phyloP scores from a whole-genome alignment of 352 stramenopile genomes.

The Phytopythium vexans region DNA sequence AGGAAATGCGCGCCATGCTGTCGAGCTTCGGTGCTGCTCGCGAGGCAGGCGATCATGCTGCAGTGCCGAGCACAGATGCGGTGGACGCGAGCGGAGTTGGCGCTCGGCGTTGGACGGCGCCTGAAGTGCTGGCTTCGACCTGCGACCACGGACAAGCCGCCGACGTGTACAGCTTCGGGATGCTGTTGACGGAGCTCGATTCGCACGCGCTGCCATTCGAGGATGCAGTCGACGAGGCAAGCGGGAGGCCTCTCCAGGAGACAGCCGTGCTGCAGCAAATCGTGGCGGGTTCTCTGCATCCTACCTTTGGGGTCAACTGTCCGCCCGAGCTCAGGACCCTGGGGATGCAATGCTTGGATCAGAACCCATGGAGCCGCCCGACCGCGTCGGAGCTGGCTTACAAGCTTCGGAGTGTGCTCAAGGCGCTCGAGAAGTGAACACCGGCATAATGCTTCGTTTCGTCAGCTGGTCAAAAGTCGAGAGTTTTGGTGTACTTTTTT shows the following conservation, averaged over 20 bases:
- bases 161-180: conserved; percentile 6
- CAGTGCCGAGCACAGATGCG: not conserved
- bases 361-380: conserved; percentile 35
- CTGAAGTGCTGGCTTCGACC: conserved; percentile 12
- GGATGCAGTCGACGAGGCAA: conserved; percentile 20
- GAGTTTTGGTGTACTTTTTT: too few relatives aligned
- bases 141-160: conserved; percentile 9
- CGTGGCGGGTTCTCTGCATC: conserved; percentile 2
- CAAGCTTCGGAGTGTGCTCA: not conserved
- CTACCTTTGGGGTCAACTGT: conserved; percentile 33
- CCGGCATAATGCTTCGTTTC: too few relatives aligned
- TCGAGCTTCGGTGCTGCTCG: conserved; percentile 14
- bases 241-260: conserved; percentile 12
- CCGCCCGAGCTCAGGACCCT: conserved; percentile 25
- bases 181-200: conserved; percentile 5
- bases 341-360: conserved; percentile 30
- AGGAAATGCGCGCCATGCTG: conserved; percentile 20
- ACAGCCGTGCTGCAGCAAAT: conserved; percentile 1
- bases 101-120: not conserved
- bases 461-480: too few relatives aligned
- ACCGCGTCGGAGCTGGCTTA: not conserved
- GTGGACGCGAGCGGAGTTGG: conserved; percentile 1
- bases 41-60: too few relatives aligned
- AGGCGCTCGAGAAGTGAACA: too few relatives aligned
- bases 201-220: conserved; percentile 4